Evolutionary conservation across 108 stramenopile species (phyloP).

Genomic region (Schizochytrium sp.): DNA sequence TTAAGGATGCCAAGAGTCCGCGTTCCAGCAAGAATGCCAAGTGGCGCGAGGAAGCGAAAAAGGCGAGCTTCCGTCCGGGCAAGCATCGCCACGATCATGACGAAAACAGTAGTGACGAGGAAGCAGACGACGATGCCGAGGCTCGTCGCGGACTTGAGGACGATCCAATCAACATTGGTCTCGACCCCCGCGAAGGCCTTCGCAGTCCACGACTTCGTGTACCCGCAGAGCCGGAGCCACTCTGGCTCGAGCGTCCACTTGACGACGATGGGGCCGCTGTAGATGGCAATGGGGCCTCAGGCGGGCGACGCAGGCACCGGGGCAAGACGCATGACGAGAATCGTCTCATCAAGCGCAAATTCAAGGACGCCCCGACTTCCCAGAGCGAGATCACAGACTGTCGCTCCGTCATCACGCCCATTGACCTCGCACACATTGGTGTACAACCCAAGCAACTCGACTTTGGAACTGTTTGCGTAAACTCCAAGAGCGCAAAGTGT

Average conservation of each 20-base stretch:
- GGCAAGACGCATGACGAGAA: slow-evolving; percentile 36
- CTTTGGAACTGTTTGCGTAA: slow-evolving; percentile 34
- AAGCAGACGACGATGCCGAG: neutral
- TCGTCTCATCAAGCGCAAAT: slow-evolving; percentile 45
- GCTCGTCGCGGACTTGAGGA: neutral
- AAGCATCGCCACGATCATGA: neutral
- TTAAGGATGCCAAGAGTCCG: neutral
- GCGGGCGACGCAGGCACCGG: neutral
- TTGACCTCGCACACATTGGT: neutral
- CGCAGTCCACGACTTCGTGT: slow-evolving; percentile 18
- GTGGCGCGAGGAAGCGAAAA: neutral
- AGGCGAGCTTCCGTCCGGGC: neutral
- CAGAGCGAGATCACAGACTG: slow-evolving; percentile 53
- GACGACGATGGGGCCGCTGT: neutral
- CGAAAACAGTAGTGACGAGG: neutral
- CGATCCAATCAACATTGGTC: neutral
- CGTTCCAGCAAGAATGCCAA: neutral
- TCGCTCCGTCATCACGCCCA: slow-evolving; percentile 22
- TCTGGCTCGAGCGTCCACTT: neutral
- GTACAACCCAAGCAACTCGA: slow-evolving; percentile 27
- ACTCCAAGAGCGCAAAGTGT: slow-evolving; percentile 24
- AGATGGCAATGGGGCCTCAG: neutral
- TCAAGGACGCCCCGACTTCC: slow-evolving; percentile 42
- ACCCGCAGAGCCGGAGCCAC: neutral
- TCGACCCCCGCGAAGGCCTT: neutral